A percentile compares a stretch with the other conserved stretches of the same genome.
phyloP scores from a whole-genome alignment of 257 asterid genomes.

The Nicotiana otophora region DNA sequence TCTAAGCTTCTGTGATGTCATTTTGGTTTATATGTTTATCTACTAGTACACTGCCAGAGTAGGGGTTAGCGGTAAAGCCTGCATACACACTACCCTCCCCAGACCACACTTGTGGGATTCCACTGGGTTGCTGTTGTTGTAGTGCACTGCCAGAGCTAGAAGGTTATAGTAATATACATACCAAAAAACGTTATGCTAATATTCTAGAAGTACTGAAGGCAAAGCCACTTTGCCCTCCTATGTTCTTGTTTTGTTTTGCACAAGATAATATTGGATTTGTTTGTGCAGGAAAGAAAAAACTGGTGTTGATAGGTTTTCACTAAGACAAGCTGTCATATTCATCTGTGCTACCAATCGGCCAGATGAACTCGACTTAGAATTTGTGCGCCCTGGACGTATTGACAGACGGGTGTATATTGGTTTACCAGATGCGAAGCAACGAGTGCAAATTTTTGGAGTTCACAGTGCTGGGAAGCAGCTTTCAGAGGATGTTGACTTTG shows the following conservation, averaged over 20 bases:
- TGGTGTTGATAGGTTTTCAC: constrained; percentile 87
- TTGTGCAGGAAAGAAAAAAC: constrained; percentile 71
- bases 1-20: background rate
- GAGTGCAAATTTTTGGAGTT: constrained; percentile 87
- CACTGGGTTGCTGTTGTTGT: too few species aligned
- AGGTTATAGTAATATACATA: background rate
- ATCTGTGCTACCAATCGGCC: constrained; percentile 99
- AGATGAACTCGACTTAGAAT: constrained; percentile 79
- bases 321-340: constrained; percentile 86
- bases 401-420: constrained; percentile 95
- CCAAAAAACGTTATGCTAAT: background rate
- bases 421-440: constrained; percentile 91
- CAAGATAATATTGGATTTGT: background rate
- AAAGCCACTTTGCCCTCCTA: background rate
- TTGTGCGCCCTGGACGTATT: constrained; percentile 86
- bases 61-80: too few species aligned
- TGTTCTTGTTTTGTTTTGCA: background rate
- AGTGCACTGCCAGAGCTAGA: background rate
- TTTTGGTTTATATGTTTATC: background rate
- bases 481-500: constrained; percentile 80
- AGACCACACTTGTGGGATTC: too few species aligned
- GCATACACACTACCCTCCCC: too few species aligned
- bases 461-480: constrained; percentile 91
- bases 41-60: background rate
- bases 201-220: background rate